phyloP scores from a whole-genome alignment of 805 yeast species.

The Kregervanrija delftensis region DNA sequence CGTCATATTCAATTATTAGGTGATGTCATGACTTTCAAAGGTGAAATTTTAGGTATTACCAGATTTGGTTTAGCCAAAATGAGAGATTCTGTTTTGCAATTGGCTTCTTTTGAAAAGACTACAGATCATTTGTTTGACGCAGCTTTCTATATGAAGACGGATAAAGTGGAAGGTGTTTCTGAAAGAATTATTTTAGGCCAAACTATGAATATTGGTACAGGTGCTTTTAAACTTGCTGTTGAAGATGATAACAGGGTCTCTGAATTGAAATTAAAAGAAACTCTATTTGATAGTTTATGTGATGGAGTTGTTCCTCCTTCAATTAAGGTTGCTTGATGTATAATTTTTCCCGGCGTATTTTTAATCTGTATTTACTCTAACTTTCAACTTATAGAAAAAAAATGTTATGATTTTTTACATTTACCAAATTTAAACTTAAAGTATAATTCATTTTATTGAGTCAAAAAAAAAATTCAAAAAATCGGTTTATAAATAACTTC shows the following conservation, averaged over 20 bases:
- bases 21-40: constrained; percentile 98
- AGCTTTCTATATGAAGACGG: constrained; percentile 94
- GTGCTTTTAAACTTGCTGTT: constrained; percentile 82
- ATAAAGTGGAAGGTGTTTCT: constrained; percentile 93
- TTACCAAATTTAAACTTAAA: no score
- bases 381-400: background rate
- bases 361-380: background rate
- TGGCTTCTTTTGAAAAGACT: constrained; percentile 96
- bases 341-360: background rate
- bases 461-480: background rate
- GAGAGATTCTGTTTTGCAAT: constrained; percentile 95
- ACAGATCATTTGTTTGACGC: constrained; percentile 98
- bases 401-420: no score
- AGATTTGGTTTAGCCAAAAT: constrained; percentile 96
- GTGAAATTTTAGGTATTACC: constrained; percentile 96
- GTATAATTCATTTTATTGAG: background rate
- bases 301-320: constrained; percentile 15
- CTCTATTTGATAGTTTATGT: constrained; percentile 42
- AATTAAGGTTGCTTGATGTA: constrained; percentile 10
- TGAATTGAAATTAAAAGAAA: constrained; percentile 32
- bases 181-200: constrained; percentile 97
- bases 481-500: background rate
- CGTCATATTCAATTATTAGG: constrained; percentile 97
- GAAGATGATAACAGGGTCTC: constrained; percentile 35
- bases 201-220: constrained; percentile 96